Evolutionary conservation across 78 protist species (phyloP).

Genomic region (Anaeramoeba flamelloides): DNA sequence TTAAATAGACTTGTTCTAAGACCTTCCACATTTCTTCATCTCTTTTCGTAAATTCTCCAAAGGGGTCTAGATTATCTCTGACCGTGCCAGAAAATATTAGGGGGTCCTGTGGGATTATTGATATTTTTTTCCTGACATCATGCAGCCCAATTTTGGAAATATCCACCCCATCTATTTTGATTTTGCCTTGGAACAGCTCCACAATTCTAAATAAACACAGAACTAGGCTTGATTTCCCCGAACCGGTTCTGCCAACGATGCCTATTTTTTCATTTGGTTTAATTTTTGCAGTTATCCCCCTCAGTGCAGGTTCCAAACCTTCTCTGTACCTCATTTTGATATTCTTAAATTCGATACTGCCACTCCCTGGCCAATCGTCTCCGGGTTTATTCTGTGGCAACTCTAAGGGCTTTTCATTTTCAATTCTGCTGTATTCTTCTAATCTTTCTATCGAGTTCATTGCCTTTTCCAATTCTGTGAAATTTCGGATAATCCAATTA

Average conservation of each 20-base stretch:
- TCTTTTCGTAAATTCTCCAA: neutral
- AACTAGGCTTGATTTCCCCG: conserved; percentile 48
- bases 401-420: neutral
- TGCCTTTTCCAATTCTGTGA: conserved; percentile 36
- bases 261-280: conserved; percentile 54
- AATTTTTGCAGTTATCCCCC: conserved; percentile 22
- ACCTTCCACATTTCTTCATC: neutral
- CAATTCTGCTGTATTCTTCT: neutral
- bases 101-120: conserved; percentile 2
- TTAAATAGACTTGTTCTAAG: neutral
- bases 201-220: neutral
- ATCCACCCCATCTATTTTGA: neutral
- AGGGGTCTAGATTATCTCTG: conserved; percentile 2
- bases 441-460: conserved; percentile 39
- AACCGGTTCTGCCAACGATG: conserved; percentile 85
- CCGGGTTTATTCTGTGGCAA: neutral
- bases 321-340: conserved; percentile 33
- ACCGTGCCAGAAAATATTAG: neutral
- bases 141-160: neutral
- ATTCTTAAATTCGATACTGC: conserved; percentile 3
- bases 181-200: neutral
- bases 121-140: neutral
- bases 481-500: neutral
- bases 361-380: conserved; percentile 16
- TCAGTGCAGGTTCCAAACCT: conserved; percentile 26